Conservation (phyloP, 1,139 yeast genomes). For the Sugiyamaella pinicola region DNA sequence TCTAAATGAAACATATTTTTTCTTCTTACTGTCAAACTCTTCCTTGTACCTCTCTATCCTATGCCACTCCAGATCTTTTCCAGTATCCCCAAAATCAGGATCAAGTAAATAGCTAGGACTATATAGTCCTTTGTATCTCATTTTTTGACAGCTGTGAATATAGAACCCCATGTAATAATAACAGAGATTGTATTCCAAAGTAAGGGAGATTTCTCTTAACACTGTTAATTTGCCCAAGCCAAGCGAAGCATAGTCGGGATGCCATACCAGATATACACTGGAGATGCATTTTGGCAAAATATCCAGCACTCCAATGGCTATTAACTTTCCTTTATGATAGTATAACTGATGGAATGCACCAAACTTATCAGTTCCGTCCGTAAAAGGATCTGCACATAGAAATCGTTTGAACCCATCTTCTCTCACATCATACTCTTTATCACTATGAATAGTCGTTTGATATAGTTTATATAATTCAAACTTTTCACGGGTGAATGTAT, state of each 20-base stretch:
- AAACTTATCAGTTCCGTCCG: conserved; percentile 33
- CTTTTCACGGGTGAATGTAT: conserved; percentile 60
- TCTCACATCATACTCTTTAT: conserved; percentile 52
- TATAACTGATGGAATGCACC: conserved; percentile 77
- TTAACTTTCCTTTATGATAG: conserved; percentile 60
- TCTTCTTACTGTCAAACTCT: conserved; percentile 14
- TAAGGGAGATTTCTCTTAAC: conserved; percentile 63
- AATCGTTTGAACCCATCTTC: conserved; percentile 59
- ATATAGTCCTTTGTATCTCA: conserved; percentile 78
- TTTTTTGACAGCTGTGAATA: conserved; percentile 75
- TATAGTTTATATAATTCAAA: conserved; percentile 67
- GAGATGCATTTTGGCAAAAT: conserved; percentile 76
- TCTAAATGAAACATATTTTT: conserved; percentile 17
- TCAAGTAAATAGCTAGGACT: conserved; percentile 43
- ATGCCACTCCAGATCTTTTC: conserved; percentile 20
- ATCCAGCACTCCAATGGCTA: conserved; percentile 80
- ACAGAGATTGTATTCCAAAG: conserved; percentile 43
- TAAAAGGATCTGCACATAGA: conserved; percentile 70
- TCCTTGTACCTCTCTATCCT: conserved; percentile 22
- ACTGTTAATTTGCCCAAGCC: conserved; percentile 82
- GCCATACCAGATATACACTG: conserved; percentile 87
- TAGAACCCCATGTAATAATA: conserved; percentile 74
- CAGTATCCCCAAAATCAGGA: conserved; percentile 34
- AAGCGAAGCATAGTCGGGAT: conserved; percentile 70
- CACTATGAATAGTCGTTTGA: conserved; percentile 70